These are phyloP conservation scores for Beauveria varroae DNA, from an alignment of 2,329 filamentous ascomycete species.

Conservation along the genomic window DNA sequence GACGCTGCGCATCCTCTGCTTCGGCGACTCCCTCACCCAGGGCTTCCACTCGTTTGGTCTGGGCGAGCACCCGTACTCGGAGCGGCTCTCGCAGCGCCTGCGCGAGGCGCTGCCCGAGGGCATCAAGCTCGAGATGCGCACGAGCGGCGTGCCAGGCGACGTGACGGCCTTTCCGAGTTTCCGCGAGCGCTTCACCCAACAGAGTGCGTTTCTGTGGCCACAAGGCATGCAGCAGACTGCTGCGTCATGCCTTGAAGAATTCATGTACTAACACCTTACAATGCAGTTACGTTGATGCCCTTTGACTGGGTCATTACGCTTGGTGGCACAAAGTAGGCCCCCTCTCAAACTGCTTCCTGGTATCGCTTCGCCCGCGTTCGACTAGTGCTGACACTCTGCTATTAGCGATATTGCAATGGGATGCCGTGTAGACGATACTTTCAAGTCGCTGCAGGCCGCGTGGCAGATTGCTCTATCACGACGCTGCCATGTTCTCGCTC, in stretches of 20 bases:
- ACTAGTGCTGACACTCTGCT: neutral
- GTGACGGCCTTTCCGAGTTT: conserved; percentile 31
- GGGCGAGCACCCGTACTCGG: conserved; percentile 45
- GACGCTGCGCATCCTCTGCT: conserved; percentile 50
- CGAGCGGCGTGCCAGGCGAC: conserved; percentile 46
- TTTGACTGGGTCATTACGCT: conserved; percentile 58
- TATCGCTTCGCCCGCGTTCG: neutral
- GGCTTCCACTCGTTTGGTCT: conserved; percentile 41
- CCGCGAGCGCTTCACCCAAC: conserved; percentile 22
- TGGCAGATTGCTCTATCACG: conserved; percentile 44
- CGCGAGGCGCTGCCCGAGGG: conserved; percentile 34
- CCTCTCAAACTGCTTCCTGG: neutral
- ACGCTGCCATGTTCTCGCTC: conserved; percentile 50
- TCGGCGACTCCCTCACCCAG: conserved; percentile 57
- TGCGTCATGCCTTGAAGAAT: neutral
- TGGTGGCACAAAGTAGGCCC: conserved; percentile 54
- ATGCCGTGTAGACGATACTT: conserved; percentile 34
- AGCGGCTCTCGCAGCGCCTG: conserved; percentile 39
- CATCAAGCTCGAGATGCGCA: conserved; percentile 35
- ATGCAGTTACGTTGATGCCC: neutral
- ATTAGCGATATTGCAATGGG: conserved; percentile 42
- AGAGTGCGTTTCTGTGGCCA: conserved; percentile 26
- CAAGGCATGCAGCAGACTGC: too few relatives aligned
- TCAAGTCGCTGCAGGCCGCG: conserved; percentile 37
- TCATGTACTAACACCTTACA: neutral